A percentile compares a stretch with the other conserved stretches of the same genome.
These are phyloP conservation scores for Cyamopsis tetragonoloba DNA, from an alignment of 306 rosid genomes.

Conservation along the genomic window DNA sequence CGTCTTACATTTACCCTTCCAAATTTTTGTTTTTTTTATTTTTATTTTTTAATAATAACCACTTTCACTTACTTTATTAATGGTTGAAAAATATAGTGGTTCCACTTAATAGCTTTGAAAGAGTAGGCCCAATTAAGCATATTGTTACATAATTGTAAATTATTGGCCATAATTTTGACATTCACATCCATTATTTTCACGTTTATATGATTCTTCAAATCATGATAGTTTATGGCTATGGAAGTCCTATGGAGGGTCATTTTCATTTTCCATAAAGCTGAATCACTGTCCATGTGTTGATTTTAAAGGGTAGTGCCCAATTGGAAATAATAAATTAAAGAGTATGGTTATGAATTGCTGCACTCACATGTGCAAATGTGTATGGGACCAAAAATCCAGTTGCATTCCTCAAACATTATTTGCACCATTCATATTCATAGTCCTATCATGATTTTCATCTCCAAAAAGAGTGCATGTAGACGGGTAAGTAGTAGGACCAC, in stretches of 20 bases:
- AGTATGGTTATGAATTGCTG: background rate
- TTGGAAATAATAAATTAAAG: background rate
- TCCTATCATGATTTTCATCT: no score
- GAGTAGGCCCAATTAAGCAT: background rate
- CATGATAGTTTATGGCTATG: background rate
- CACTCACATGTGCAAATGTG: background rate
- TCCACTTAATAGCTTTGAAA: no score
- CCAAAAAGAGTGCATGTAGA: no score
- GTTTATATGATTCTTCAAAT: background rate
- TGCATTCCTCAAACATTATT: background rate
- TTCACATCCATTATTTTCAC: background rate
- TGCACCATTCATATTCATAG: conserved; percentile 16
- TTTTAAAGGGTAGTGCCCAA: background rate
- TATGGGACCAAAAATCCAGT: background rate
- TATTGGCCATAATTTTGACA: background rate
- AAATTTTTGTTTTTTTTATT: no score
- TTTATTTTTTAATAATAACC: no score
- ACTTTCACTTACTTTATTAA: no score
- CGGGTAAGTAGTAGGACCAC: no score
- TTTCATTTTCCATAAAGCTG: background rate
- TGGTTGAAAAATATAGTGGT: conserved; percentile 4
- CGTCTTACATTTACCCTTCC: no score
- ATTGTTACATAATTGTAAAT: background rate
- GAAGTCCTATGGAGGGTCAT: background rate
- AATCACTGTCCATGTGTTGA: background rate